A percentile compares a stretch with the other conserved stretches of the same genome.
Evolutionary conservation across 2,329 filamentous ascomycete species (phyloP).

Genomic region (Phyllosticta citriasiana): DNA sequence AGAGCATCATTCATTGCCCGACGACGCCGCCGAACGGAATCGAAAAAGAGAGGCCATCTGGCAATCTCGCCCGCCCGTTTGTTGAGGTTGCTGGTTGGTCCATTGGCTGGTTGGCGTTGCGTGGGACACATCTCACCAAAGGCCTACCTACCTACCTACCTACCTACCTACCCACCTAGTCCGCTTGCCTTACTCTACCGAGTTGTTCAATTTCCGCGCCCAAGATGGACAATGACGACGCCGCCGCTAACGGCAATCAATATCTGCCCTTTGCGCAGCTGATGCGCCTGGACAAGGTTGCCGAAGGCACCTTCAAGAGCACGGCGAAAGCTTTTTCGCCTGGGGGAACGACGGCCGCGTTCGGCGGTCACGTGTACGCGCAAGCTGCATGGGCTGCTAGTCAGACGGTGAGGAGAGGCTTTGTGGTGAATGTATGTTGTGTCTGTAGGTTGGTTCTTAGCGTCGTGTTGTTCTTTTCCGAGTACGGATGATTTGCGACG

Average conservation of each 20-base stretch:
- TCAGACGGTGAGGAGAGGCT: slow-evolving; percentile 41
- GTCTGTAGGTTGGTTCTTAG: background rate
- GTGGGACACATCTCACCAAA: background rate
- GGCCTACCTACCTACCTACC: too few species aligned
- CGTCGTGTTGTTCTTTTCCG: too few species aligned
- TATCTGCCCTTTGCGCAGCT: slow-evolving; percentile 30
- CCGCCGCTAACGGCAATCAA: slow-evolving; percentile 6
- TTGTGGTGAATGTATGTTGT: slow-evolving; percentile 40
- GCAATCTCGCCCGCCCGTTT: background rate
- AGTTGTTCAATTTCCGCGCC: background rate
- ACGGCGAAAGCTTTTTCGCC: slow-evolving; percentile 34
- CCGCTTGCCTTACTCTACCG: background rate
- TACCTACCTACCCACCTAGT: too few species aligned
- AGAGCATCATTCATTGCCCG: background rate
- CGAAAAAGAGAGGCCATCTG: background rate
- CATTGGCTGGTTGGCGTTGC: too few species aligned
- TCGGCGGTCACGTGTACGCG: slow-evolving; percentile 48
- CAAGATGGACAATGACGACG: background rate
- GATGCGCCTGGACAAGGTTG: slow-evolving; percentile 31
- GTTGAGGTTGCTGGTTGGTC: background rate
- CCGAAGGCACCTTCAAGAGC: slow-evolving; percentile 29
- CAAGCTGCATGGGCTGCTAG: slow-evolving; percentile 48
- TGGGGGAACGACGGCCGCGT: slow-evolving; percentile 33
- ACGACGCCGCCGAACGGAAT: background rate
- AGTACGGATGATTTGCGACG: background rate